Base-by-base conservation (phyloP, 1,139 yeast genomes). In the Pichia cactophila region DNA sequence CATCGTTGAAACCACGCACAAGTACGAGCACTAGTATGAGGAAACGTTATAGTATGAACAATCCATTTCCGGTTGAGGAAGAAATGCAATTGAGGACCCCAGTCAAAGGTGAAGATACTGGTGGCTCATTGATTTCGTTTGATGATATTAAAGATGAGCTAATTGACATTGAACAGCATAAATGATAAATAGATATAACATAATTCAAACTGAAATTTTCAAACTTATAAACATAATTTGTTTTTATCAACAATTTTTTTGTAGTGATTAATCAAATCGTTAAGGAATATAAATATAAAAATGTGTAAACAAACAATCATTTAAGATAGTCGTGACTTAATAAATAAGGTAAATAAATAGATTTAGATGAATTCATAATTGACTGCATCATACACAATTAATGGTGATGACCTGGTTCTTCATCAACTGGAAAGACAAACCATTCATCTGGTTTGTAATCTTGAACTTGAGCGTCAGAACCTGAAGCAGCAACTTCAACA, bases 381-480 rank as follows among this genome's bases (percentile, higher is more conserved):
- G 26, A 33, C 10, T n/a, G 37, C 23, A 23, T 20, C 23, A 23
- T 14, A 20, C 28, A 16, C 16, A 38, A 16, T 48, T 48, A 54
- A 43, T 53, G 55, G 40, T 82, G 86, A 64, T 75, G 78, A 54
- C 67, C 71, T 46, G 56, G 58, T 63, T 80, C 90, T 64, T 80
- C 87, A 56, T 81, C 86, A 72, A 83, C 90, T 72, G 78, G 92
- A 71, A 83, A 83, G 54, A 83, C 90, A 61, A 83, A 80, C 89
- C 89, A 83, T 73, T 86, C 90, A 69, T 85, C 95, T 44, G 66
- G 62, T 46, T 58, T 61, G 60, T 63, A 63, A 51, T 61, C 65
- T 54, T 56, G 54, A 39, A 43, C 48, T 44, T 66, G 66, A 55
- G 67, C 73, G 52, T 71, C 77, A 50, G 74, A 73, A 26, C 54